Conservation (phyloP, 148 eudicot genomes). For the Amaranthus cruentus region DNA sequence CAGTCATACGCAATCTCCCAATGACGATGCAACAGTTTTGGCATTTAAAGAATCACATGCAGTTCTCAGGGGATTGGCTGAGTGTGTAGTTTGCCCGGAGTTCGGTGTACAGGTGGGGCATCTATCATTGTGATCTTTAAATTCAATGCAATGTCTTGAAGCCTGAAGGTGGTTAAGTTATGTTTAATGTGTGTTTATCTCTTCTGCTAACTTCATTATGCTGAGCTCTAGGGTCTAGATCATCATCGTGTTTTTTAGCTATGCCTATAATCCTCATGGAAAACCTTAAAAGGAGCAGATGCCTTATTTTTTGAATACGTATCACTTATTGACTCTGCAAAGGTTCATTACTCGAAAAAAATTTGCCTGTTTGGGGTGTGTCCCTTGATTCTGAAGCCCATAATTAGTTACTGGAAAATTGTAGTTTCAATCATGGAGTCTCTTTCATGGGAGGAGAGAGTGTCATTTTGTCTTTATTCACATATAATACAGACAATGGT, state of each 20-base stretch:
- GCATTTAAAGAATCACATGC: constrained; percentile 31
- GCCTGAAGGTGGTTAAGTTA: background rate
- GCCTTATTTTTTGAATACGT: too few species aligned
- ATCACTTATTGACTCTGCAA: too few species aligned
- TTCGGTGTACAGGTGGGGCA: constrained; percentile 47
- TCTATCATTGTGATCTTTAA: background rate
- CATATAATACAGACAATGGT: too few species aligned
- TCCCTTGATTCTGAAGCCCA: too few species aligned
- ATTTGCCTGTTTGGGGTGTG: too few species aligned
- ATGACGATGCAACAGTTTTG: constrained; percentile 23
- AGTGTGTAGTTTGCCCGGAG: constrained; percentile 50
- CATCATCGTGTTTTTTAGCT: background rate
- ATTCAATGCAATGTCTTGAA: background rate
- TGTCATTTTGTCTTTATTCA: too few species aligned
- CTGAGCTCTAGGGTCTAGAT: background rate
- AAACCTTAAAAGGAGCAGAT: too few species aligned
- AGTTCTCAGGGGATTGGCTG: constrained; percentile 63
- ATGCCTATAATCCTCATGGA: background rate
- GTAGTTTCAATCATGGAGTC: too few species aligned
- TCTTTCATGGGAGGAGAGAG: too few species aligned
- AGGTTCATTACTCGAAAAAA: too few species aligned
- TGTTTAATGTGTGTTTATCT: background rate
- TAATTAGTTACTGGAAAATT: too few species aligned
- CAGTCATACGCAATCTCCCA: constrained; percentile 24
- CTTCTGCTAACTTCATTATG: background rate